phyloP scores from a whole-genome alignment of 495 filamentous ascomycete genomes.

The Neurospora tetraspora region DNA sequence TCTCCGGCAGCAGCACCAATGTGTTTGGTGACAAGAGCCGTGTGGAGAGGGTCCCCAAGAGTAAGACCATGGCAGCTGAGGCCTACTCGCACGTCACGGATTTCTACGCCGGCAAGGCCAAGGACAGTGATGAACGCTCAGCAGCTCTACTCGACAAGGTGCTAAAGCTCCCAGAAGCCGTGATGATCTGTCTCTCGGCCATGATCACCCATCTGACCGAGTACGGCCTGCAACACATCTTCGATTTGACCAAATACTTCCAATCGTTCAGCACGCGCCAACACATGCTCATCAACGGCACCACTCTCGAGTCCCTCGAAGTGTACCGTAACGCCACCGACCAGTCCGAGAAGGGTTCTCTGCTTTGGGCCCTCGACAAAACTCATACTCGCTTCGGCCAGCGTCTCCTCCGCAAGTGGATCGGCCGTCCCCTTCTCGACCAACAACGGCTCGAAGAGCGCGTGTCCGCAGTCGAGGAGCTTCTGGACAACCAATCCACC shows the following conservation, averaged over 20 bases:
- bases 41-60: conserved; percentile 66
- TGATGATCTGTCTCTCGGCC: conserved; percentile 85
- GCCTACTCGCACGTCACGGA: conserved; percentile 81
- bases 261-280: conserved; percentile 90
- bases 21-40: conserved; percentile 87
- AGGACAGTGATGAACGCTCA: conserved; percentile 40
- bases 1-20: conserved; percentile 77
- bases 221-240: conserved; percentile 92
- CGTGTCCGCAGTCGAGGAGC: conserved; percentile 81
- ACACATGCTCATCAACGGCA: conserved; percentile 95
- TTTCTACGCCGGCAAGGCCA: conserved; percentile 89
- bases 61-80: conserved; percentile 75
- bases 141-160: conserved; percentile 73
- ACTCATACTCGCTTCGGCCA: conserved; percentile 87
- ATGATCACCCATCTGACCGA: conserved; percentile 94
- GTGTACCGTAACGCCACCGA: conserved; percentile 96
- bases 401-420: conserved; percentile 85
- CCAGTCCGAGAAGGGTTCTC: conserved; percentile 71
- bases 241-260: conserved; percentile 95
- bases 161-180: conserved; percentile 70
- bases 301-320: conserved; percentile 87
- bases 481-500: conserved; percentile 57
- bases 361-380: conserved; percentile 93
- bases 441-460: conserved; percentile 67
- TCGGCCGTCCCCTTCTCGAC: conserved; percentile 83